Conservation (phyloP, 768 basidiomycete genomes). For the Daedalea quercina region DNA sequence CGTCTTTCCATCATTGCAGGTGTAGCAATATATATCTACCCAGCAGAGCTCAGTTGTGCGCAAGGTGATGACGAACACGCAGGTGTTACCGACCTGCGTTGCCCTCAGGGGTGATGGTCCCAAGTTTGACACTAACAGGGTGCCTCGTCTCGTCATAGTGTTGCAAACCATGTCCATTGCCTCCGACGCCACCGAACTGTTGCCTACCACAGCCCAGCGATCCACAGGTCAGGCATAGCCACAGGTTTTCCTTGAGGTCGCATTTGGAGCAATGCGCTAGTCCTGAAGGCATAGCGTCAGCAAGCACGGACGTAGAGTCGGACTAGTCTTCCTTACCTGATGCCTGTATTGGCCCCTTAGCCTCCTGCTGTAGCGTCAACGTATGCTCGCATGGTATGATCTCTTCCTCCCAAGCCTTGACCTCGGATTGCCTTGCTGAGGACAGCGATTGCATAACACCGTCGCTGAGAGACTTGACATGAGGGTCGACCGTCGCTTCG, state of each 20-base stretch:
- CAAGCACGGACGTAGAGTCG: not conserved
- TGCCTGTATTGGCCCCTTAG: slow-evolving; percentile 40
- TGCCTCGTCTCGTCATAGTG: slow-evolving; percentile 75
- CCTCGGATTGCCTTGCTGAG: slow-evolving; percentile 87
- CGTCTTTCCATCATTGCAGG: slow-evolving; percentile 75
- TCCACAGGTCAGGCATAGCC: slow-evolving; percentile 93
- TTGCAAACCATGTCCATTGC: slow-evolving; percentile 83
- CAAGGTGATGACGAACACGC: not conserved
- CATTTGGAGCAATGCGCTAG: slow-evolving; percentile 79
- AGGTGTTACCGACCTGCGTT: slow-evolving; percentile 57
- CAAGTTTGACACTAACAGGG: slow-evolving; percentile 84
- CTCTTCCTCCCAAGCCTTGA: slow-evolving; percentile 98
- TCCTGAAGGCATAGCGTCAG: slow-evolving; percentile 33
- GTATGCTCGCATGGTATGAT: slow-evolving; percentile 83
- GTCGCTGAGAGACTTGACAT: slow-evolving; percentile 54
- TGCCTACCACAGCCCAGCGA: slow-evolving; percentile 83
- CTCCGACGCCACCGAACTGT: slow-evolving; percentile 74
- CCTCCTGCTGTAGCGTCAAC: slow-evolving; percentile 43
- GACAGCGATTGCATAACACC: slow-evolving; percentile 77
- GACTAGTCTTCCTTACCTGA: slow-evolving; percentile 35
- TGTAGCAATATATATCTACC: slow-evolving; percentile 89
- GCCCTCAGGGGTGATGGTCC: slow-evolving; percentile 95
- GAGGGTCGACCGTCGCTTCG: slow-evolving; percentile 25
- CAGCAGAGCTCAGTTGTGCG: not conserved
- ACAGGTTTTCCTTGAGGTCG: slow-evolving; percentile 85